Evolutionary conservation across 2,329 filamentous ascomycete genomes (phyloP).

Genomic region (Penicillium hordei): DNA sequence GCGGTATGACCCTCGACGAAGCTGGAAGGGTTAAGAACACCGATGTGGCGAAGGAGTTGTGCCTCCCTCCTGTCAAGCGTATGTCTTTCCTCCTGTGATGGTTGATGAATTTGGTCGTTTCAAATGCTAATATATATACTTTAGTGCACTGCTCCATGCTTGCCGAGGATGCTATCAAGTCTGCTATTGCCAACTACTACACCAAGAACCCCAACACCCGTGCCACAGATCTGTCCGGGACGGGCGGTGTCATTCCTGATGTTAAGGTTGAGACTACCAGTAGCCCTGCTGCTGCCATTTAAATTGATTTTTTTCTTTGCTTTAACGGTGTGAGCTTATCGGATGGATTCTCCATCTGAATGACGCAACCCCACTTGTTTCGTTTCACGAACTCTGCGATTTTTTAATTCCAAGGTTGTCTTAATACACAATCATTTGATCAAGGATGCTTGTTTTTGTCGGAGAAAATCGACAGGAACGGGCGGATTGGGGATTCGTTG

Average conservation of each 20-base stretch:
- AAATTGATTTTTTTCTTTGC: conserved; percentile 13
- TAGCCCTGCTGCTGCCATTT: conserved; percentile 26
- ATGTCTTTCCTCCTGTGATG: conserved; percentile 42
- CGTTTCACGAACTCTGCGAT: conserved; percentile 8
- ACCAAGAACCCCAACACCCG: conserved; percentile 80
- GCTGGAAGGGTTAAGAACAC: conserved; percentile 92
- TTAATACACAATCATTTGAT: conserved; percentile 22
- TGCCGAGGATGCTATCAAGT: conserved; percentile 89
- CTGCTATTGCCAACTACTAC: conserved; percentile 86
- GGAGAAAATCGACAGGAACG: background rate
- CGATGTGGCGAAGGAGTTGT: conserved; percentile 95
- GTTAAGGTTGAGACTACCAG: conserved; percentile 47
- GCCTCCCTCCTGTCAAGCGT: conserved; percentile 87
- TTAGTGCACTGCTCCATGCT: conserved; percentile 89
- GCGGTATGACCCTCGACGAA: conserved; percentile 94
- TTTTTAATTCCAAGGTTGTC: conserved; percentile 13
- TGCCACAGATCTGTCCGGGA: conserved; percentile 74
- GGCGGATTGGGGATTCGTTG: background rate
- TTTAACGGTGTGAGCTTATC: background rate
- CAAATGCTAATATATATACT: conserved; percentile 10
- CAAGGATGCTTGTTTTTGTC: conserved; percentile 7
- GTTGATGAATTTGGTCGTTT: background rate
- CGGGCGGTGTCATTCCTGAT: conserved; percentile 65
- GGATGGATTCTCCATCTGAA: background rate
- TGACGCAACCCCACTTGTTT: conserved; percentile 5